Conservation (phyloP, 2,329 filamentous ascomycete species). For the Macroventuria anomochaeta region DNA sequence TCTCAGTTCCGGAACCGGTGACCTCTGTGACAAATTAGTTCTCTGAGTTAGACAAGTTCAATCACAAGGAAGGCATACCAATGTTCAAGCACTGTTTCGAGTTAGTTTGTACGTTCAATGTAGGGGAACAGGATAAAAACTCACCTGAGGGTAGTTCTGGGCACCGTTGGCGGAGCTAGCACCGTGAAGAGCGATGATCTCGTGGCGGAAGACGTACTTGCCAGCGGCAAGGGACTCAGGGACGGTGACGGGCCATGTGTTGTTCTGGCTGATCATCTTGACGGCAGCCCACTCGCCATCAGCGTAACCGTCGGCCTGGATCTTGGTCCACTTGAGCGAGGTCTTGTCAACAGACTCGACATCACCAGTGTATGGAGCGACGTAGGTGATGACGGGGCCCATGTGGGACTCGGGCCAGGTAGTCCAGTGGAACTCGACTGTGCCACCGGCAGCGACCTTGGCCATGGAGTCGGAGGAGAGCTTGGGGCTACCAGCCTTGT, state of each 20-base stretch:
- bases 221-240: slow-evolving; percentile 55
- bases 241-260: slow-evolving; percentile 56
- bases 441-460: slow-evolving; percentile 66
- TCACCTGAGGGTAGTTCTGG: slow-evolving; percentile 61
- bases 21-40: too few relatives aligned
- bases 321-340: slow-evolving; percentile 49
- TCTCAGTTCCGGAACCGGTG: slow-evolving; percentile 55
- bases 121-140: too few relatives aligned
- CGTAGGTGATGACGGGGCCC: slow-evolving; percentile 50
- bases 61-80: too few relatives aligned
- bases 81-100: slow-evolving; percentile 58
- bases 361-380: slow-evolving; percentile 44
- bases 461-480: slow-evolving; percentile 51
- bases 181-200: slow-evolving; percentile 59
- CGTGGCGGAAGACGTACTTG: slow-evolving; percentile 64
- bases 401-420: slow-evolving; percentile 47
- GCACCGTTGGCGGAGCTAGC: slow-evolving; percentile 55
- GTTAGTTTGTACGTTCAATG: too few relatives aligned
- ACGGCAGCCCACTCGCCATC: slow-evolving; percentile 47
- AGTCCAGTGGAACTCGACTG: slow-evolving; percentile 62
- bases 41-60: too few relatives aligned
- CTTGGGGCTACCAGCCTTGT: slow-evolving; percentile 60
- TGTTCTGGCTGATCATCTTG: slow-evolving; percentile 55
- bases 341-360: slow-evolving; percentile 44
- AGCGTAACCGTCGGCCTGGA: slow-evolving; percentile 42